Evolutionary conservation across 192 early-diverging fungal genomes (phyloP), one percentile per base, ranked within the genome.

Genomic region (Chytriomyces sp.): DNA sequence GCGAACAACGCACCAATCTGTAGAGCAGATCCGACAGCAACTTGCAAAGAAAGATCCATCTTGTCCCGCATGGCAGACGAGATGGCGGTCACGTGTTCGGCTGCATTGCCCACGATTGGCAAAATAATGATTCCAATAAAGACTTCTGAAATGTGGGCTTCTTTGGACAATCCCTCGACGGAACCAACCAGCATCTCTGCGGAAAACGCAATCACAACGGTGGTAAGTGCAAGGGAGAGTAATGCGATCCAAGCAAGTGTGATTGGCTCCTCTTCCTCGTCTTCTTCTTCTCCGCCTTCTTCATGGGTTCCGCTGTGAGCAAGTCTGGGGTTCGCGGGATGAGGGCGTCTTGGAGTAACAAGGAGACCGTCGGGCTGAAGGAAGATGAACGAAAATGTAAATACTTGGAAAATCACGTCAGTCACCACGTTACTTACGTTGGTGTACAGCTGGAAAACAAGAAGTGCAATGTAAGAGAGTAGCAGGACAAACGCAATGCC

Each of bases 71-170:
- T 88, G 2, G 95, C 92, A 11, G 89, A 90, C 1, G 88, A 89
- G 24, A 95, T 86, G 24, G 94, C 94, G 0, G 93, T 95, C 43
- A 94, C 89, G 78, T 97, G 94, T 84, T 95, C 93, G 18, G 94
- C 93, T 5, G 93, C 94, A 71, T 96, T 96, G 46, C 95, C 95
- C 24, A 97, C 95, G 49, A 97, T 93, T 4, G 96, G 95, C 47
- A 98, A 76, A 11, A 98, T 74, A 77, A 97, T 92, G 49, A 98
- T 89, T 53, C 96, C 96, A 46, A 98, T 92, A 82, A 98, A 98
- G 5, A 91, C 91, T n/a, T 91, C 78, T 49, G 84, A 88, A 35
- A 97, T 82, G 50, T 89, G 79, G 89, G 91, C 93, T 61, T 86
- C 72, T 35, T 90, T 75, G 6, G 92, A 88, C 23, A 98, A 75